Evolutionary conservation across 805 yeast species (phyloP).

Genomic region (Blastobotrys terrestris): DNA sequence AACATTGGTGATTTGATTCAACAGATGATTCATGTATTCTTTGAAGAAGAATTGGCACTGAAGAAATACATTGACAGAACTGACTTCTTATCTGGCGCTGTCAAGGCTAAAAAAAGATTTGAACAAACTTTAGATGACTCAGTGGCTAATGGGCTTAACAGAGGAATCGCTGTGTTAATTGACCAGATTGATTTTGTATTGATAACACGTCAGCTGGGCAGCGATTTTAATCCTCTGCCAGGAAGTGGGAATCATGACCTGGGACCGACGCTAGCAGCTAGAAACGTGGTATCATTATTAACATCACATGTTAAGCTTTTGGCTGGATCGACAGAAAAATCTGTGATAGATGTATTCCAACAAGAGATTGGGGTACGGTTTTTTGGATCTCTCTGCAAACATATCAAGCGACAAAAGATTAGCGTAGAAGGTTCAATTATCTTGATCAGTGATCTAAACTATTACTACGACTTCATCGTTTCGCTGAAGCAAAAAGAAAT

Average conservation of each 20-base stretch:
- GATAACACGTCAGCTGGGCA: slow-evolving; percentile 48
- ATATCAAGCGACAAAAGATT: slow-evolving; percentile 64
- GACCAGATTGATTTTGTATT: slow-evolving; percentile 67
- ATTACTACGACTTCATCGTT: slow-evolving; percentile 62
- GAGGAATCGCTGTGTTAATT: slow-evolving; percentile 85
- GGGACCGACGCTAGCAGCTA: slow-evolving; percentile 61
- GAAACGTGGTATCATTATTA: slow-evolving; percentile 53
- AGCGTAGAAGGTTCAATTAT: slow-evolving; percentile 79
- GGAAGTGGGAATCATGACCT: slow-evolving; percentile 23
- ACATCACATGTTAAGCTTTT: slow-evolving; percentile 66
- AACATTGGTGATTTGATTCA: slow-evolving; percentile 88
- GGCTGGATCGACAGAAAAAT: slow-evolving; percentile 77
- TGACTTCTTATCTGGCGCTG: slow-evolving; percentile 72
- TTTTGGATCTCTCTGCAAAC: slow-evolving; percentile 67
- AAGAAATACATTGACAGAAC: slow-evolving; percentile 59
- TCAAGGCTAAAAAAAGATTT: slow-evolving; percentile 72
- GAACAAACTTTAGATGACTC: slow-evolving; percentile 78
- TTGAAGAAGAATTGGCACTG: slow-evolving; percentile 67
- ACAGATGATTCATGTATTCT: slow-evolving; percentile 87
- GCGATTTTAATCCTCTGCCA: slow-evolving; percentile 52
- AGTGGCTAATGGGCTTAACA: slow-evolving; percentile 88
- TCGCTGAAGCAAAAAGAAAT: slow-evolving; percentile 49
- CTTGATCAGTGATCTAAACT: slow-evolving; percentile 75
- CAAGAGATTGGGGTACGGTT: slow-evolving; percentile 90
- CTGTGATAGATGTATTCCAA: slow-evolving; percentile 85